Evolutionary conservation across 768 basidiomycete species (phyloP).

Genomic region (Auricularia heimuer): DNA sequence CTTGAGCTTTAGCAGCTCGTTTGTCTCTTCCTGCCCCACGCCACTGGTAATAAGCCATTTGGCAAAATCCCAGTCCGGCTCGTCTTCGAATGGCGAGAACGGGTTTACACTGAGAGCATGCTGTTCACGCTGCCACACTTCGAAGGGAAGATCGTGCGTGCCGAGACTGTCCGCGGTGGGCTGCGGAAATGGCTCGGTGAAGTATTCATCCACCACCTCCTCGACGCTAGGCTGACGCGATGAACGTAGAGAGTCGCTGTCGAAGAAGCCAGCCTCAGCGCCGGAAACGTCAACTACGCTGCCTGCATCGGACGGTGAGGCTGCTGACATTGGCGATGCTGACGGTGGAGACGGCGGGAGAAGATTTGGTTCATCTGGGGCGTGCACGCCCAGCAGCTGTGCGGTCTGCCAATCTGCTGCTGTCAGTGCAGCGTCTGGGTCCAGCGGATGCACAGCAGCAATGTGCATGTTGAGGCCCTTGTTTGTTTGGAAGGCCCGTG

Average conservation of each 20-base stretch:
- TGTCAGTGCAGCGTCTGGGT: neutral
- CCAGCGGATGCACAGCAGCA: neutral
- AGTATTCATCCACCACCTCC: neutral
- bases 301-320: neutral
- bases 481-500: neutral
- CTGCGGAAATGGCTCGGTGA: neutral
- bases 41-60: constrained; percentile 21
- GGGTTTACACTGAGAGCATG: neutral
- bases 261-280: too few species aligned
- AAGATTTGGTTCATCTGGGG: neutral
- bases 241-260: too few species aligned
- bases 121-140: neutral
- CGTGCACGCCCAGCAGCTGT: neutral
- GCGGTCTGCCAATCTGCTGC: neutral
- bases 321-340: neutral
- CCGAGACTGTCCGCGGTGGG: neutral
- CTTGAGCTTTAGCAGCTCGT: constrained; percentile 23
- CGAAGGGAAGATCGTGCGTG: neutral
- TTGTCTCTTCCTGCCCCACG: constrained; percentile 19
- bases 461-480: neutral
- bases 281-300: too few species aligned
- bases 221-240: neutral
- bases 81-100: constrained; percentile 14
- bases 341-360: neutral
- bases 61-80: constrained; percentile 27